These are phyloP conservation scores for Sarocladiaceae sp. DNA, from an alignment of 2,329 filamentous ascomycete genomes.

Conservation along the genomic window DNA sequence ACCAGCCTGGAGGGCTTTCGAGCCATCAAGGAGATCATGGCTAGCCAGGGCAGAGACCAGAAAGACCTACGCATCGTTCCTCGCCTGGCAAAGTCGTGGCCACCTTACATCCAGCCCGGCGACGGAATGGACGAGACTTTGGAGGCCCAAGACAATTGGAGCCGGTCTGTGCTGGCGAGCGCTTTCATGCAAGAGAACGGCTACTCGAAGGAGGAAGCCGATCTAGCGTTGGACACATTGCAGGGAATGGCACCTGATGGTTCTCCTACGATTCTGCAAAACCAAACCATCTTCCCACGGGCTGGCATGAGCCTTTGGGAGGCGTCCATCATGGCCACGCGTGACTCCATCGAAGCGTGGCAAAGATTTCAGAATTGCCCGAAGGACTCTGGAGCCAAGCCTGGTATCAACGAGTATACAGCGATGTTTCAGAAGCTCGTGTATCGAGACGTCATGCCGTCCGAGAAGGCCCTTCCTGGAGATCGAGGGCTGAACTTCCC, in stretches of 20 bases:
- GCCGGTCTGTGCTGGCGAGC: constrained; percentile 46
- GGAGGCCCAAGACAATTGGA: constrained; percentile 44
- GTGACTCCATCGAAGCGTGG: constrained; percentile 58
- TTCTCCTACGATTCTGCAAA: constrained; percentile 51
- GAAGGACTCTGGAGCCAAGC: constrained; percentile 21
- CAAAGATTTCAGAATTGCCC: constrained; percentile 36
- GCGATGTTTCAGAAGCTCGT: constrained; percentile 56
- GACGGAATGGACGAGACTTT: constrained; percentile 54
- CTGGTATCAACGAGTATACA: constrained; percentile 42
- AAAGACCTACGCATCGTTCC: constrained; percentile 41
- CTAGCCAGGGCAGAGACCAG: constrained; percentile 45
- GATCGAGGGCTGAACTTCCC: constrained; percentile 48
- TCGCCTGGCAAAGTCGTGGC: constrained; percentile 49
- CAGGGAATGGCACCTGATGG: constrained; percentile 45
- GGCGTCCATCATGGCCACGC: constrained; percentile 49
- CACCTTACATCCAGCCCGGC: constrained; percentile 50
- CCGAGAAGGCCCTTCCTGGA: constrained; percentile 42
- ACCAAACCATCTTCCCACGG: constrained; percentile 15
- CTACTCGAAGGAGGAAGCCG: constrained; percentile 39
- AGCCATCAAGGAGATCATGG: constrained; percentile 47
- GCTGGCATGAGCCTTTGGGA: constrained; percentile 39
- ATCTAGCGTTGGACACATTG: constrained; percentile 43
- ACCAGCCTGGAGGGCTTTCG: constrained; percentile 46
- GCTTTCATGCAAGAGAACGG: constrained; percentile 51
- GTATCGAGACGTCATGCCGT: constrained; percentile 21